Conservation (phyloP, 768 basidiomycete genomes). For the Suillus occidentalis region DNA sequence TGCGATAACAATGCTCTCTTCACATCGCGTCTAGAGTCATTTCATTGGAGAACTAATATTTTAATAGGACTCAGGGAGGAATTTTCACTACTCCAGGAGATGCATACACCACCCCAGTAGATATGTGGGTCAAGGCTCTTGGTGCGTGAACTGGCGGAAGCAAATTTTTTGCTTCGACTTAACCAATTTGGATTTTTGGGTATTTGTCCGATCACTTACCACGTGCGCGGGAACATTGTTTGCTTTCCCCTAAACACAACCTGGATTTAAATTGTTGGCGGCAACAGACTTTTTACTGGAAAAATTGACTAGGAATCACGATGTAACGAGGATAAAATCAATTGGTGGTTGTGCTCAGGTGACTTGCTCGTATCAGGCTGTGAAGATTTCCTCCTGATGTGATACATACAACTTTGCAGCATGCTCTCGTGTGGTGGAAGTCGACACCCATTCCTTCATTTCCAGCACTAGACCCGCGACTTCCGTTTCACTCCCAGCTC, state of each 20-base stretch:
- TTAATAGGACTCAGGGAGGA: conserved; percentile 74
- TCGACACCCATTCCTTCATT: conserved; percentile 71
- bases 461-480: conserved; percentile 68
- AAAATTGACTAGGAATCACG: conserved; percentile 69
- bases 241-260: conserved; percentile 1
- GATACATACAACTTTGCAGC: conserved; percentile 32
- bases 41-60: conserved; percentile 18
- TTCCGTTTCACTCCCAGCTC: conserved; percentile 71
- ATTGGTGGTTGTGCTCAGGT: conserved; percentile 83
- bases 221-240: conserved; percentile 19
- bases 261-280: conserved; percentile 22
- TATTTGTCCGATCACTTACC: conserved; percentile 33
- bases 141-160: conserved; percentile 65
- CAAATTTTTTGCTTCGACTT: conserved; percentile 50
- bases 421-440: conserved; percentile 88
- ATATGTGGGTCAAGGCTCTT: conserved; percentile 88
- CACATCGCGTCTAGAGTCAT: conserved; percentile 3
- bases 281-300: conserved; percentile 69
- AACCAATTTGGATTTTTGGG: conserved; percentile 36
- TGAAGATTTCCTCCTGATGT: background rate
- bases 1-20: conserved; percentile 12
- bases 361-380: conserved; percentile 15
- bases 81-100: conserved; percentile 86
- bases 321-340: conserved; percentile 68
- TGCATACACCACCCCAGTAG: conserved; percentile 84